Base-by-base conservation (phyloP, 164 flowering plant species). In the Aristolochia californica region DNA sequence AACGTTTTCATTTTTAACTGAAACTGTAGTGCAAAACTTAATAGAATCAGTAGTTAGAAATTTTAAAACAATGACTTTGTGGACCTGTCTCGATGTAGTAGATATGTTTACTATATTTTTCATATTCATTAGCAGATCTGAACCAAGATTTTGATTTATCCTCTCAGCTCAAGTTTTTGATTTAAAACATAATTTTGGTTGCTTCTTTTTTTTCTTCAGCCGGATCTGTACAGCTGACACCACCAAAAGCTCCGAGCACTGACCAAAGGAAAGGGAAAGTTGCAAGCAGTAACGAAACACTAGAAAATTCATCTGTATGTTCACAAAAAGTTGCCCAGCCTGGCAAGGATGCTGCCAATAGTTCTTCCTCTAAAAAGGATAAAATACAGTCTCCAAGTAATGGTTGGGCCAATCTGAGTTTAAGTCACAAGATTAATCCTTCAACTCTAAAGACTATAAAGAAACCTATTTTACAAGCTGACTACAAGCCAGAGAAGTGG, bases 401-500 rank as follows among this genome's bases (percentile, higher is more conserved):
- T 60, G 68, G 65, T 56, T 43, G 75, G 62, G 64, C 62, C 22
- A 66, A 67, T 57, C 53, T 68, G 62, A 68, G 75, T 53, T 55
- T 80, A 61, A 58, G 68, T 67, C 72, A 13, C 28, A 60, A 48
- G 53, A 13, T 13, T 23, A 34, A 28, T 43, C 14, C 70, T 12
- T 75, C 66, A 53, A 60, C 45, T 54, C 14, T 17, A 13, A 40
- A 34, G 47, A 63, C 13, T 66, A 45, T 65, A 17, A 67, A 49
- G 62, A 74, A 49, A 66, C 51, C 73, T 8, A 45, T 26, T 45
- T 65, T 81, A 55, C 51, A 18, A 14, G 68, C 68, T 10, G 57
- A 74, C 43, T 81, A 81, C 74, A 78, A 76, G 72, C 85, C 86
- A 53, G 96, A 90, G 63, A 70, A 71, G 58, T 87, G 96, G 97